Evolutionary conservation across 108 stramenopile species (phyloP).

Genomic region (Fragilariopsis cylindrus): DNA sequence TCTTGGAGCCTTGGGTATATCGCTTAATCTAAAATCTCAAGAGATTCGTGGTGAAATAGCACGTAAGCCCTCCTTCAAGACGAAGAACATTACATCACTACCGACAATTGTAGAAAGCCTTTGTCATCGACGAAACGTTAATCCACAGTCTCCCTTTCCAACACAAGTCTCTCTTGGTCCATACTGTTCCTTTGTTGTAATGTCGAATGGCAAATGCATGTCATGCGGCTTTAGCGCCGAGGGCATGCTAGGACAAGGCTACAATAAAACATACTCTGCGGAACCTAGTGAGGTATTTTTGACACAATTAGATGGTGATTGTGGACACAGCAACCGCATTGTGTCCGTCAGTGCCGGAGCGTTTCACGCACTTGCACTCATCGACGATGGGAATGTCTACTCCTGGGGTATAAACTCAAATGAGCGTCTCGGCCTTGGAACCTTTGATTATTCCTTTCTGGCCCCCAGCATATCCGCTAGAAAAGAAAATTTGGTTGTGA

Average conservation of each 20-base stretch:
- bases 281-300: conserved; percentile 55
- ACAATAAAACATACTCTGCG: conserved; percentile 22
- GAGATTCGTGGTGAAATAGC: conserved; percentile 29
- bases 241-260: conserved; percentile 68
- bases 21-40: conserved; percentile 18
- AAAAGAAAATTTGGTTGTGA: conserved; percentile 32
- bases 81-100: conserved; percentile 27
- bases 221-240: conserved; percentile 71
- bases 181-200: conserved; percentile 65
- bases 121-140: conserved; percentile 26
- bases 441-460: conserved; percentile 27
- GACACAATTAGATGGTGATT: background rate
- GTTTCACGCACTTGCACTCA: conserved; percentile 54
- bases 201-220: conserved; percentile 58
- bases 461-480: conserved; percentile 16
- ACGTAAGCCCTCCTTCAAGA: conserved; percentile 23
- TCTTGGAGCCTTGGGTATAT: conserved; percentile 56
- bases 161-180: conserved; percentile 68
- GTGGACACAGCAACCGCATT: conserved; percentile 26
- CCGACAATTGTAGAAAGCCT: conserved; percentile 42
- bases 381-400: conserved; percentile 47
- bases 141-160: conserved; percentile 35
- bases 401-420: conserved; percentile 57
- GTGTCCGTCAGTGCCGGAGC: conserved; percentile 61
- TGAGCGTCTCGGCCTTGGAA: conserved; percentile 30